Evolutionary conservation across 2,329 filamentous ascomycete genomes (phyloP), one percentile per base, ranked within the genome.

Genomic region (Trichocomaceae sp.): DNA sequence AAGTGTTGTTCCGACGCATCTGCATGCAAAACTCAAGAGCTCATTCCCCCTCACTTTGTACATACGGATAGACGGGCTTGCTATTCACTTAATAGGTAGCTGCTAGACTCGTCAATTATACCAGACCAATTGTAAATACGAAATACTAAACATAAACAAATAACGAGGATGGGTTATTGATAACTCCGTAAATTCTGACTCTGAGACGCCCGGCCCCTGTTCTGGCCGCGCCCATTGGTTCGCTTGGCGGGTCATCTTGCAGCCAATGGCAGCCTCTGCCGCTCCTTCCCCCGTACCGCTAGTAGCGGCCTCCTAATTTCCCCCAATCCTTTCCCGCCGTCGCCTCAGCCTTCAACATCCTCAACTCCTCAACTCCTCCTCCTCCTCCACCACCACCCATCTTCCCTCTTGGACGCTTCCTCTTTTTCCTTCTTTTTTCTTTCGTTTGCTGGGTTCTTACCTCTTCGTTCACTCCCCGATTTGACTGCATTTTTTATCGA

Each of bases 341-440:
- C 33, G 33, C 41, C 17, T 47, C 17, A 15, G 5, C 42, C 22
- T 23, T 46, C 22, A 20, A 12, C 26, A 19, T 19, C 39, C 10
- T 29, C 35, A 46, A 33, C 29, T n/a, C n/a, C 31, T 29, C 44
- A 46, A 56, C 57, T 49, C 41, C 52, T 52, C 60, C 60, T 61
- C 59, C 60, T 58, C 57, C 57, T 58, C 57, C 9, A 6, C 29
- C 41, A n/a, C 19, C 50, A 47, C 57, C 57, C 58, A 55, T 58
- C 62, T 60, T 58, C 57, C 61, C 54, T 64, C 55, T 61, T 53
- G 58, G 58, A 56, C 48, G 55, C 57, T 54, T 59, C 60, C 61
- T 64, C 63, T 59, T 61, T 66, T 66, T 62, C 55, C 61, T 62
- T 59, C 59, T 63, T 64, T 61, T 62, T 59, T 60, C 63, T 62